A percentile compares a stretch with the other conserved stretches of the same genome.
Conservation (phyloP, 2,329 filamentous ascomycete species). For the Ceratocystis cubensis region DNA sequence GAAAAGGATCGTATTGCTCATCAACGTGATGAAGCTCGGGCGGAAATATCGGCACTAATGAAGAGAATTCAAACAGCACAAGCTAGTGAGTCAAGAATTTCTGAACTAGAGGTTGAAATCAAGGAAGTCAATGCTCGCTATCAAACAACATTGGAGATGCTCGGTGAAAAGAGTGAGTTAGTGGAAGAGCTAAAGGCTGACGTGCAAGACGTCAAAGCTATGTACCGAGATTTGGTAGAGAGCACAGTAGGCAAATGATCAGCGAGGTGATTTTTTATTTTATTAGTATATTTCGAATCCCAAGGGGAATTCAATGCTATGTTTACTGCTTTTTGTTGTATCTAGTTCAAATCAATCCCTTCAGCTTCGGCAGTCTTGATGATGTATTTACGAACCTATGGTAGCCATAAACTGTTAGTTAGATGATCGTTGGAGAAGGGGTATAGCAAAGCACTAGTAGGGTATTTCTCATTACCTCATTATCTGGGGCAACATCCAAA, state of each 20-base stretch:
- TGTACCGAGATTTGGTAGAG: conserved; percentile 88
- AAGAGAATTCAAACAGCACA: conserved; percentile 65
- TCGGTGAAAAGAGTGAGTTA: conserved; percentile 92
- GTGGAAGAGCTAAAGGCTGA: conserved; percentile 85
- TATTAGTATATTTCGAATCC: neutral
- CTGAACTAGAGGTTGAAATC: conserved; percentile 55
- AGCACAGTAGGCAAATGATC: conserved; percentile 44
- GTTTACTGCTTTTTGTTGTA: neutral
- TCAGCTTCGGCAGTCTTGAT: conserved; percentile 68
- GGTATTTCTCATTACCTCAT: conserved; percentile 45
- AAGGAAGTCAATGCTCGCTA: conserved; percentile 62
- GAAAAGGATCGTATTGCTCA: conserved; percentile 65
- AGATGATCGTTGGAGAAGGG: neutral
- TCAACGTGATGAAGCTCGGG: conserved; percentile 86
- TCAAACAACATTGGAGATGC: conserved; percentile 81
- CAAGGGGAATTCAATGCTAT: neutral
- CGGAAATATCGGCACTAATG: conserved; percentile 84
- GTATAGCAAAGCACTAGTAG: neutral
- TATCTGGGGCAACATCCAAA: conserved; percentile 74
- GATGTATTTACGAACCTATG: conserved; percentile 62
- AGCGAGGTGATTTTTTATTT: neutral
- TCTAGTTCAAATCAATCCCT: conserved; percentile 52
- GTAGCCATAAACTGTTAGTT: neutral
- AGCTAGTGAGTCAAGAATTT: conserved; percentile 45
- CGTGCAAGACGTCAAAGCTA: conserved; percentile 84